phyloP scores from a whole-genome alignment of 805 yeast species.

The Wickerhamomyces silvicola region DNA sequence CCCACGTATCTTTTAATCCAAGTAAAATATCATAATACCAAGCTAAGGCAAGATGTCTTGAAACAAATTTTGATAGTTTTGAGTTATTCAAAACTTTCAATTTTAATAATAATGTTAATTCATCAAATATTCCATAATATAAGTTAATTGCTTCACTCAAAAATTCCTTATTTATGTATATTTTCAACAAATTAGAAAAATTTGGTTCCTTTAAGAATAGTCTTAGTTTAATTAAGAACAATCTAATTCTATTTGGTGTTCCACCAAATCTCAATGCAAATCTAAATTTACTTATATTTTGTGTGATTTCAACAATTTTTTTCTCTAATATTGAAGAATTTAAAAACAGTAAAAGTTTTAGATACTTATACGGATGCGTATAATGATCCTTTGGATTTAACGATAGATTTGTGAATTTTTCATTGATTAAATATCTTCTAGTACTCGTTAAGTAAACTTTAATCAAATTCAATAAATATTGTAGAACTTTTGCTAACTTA shows the following conservation, averaged over 20 bases:
- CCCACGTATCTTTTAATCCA: conserved; percentile 46
- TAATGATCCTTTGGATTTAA: conserved; percentile 22
- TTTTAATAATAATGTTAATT: conserved; percentile 49
- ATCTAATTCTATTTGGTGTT: conserved; percentile 51
- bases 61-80: conserved; percentile 32
- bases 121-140: conserved; percentile 64
- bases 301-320: conserved; percentile 37
- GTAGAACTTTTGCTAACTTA: conserved; percentile 58
- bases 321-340: conserved; percentile 26
- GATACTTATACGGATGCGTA: conserved; percentile 18
- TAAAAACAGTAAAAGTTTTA: conserved; percentile 18
- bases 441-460: conserved; percentile 39
- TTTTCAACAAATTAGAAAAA: conserved; percentile 17
- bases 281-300: conserved; percentile 50
- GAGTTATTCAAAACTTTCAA: conserved; percentile 39
- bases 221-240: conserved; percentile 28
- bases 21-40: conserved; percentile 65
- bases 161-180: conserved; percentile 38
- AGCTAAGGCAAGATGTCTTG: conserved; percentile 55
- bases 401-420: conserved; percentile 22
- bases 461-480: conserved; percentile 50
- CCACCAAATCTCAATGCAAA: conserved; percentile 67
- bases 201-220: conserved; percentile 14
- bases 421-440: conserved; percentile 23
- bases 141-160: conserved; percentile 47